phyloP scores from a whole-genome alignment of 176 grass and related monocot genomes.

The Hsuehochloa calcarea region DNA sequence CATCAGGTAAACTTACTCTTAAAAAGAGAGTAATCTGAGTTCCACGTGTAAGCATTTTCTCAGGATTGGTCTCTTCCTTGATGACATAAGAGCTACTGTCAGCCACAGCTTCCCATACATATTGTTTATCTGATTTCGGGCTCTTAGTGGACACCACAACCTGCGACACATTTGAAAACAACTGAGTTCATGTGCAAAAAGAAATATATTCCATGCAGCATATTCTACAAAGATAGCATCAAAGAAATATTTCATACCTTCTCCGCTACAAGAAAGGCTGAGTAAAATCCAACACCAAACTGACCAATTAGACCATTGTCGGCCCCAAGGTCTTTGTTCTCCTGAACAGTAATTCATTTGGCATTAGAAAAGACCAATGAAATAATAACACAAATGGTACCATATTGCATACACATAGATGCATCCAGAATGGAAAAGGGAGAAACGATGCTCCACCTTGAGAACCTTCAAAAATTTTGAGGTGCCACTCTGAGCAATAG shows the following conservation, averaged over 20 bases:
- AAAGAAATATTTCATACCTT: slow-evolving; percentile 36
- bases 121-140: slow-evolving; percentile 82
- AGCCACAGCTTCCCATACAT: slow-evolving; percentile 81
- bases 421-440: not conserved
- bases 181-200: not conserved
- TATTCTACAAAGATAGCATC: not conserved
- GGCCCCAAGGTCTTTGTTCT: slow-evolving; percentile 71
- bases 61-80: slow-evolving; percentile 76
- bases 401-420: not conserved
- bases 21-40: slow-evolving; percentile 81
- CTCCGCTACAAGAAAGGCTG: slow-evolving; percentile 82
- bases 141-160: slow-evolving; percentile 87
- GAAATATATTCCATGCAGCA: not conserved
- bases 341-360: slow-evolving; percentile 41
- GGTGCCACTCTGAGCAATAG: slow-evolving; percentile 95
- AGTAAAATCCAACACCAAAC: slow-evolving; percentile 94
- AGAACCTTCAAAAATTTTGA: slow-evolving; percentile 85
- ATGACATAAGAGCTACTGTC: slow-evolving; percentile 87
- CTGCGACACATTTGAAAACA: slow-evolving; percentile 7
- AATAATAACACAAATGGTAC: not conserved
- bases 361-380: slow-evolving; percentile 13
- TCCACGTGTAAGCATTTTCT: slow-evolving; percentile 68
- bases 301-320: slow-evolving; percentile 88
- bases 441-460: slow-evolving; percentile 42
- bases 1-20: slow-evolving; percentile 38